These are phyloP conservation scores for Aspergillus pseudoterreus DNA, from an alignment of 2,329 filamentous ascomycete species.

Conservation along the genomic window DNA sequence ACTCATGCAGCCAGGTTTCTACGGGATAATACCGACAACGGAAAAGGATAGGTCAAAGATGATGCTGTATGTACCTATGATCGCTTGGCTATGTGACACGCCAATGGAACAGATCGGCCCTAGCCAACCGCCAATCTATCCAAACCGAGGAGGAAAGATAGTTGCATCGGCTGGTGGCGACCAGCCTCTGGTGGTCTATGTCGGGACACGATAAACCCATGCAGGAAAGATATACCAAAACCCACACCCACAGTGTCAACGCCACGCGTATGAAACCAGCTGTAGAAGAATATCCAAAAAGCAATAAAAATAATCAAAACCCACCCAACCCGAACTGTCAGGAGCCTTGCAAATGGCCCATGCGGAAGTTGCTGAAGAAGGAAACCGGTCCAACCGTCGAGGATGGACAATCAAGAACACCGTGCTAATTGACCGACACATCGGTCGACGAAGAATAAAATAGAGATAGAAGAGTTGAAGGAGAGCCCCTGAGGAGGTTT, in stretches of 20 bases:
- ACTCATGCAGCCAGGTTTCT: not conserved
- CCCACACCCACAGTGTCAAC: constrained; percentile 16
- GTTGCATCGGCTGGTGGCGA: constrained; percentile 4
- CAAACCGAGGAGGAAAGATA: no score
- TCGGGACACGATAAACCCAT: constrained; percentile 1
- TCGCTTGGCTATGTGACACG: constrained; percentile 16
- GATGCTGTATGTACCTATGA: constrained; percentile 18
- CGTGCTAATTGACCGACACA: constrained; percentile 23
- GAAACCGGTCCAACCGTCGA: not conserved
- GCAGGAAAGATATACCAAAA: constrained; percentile 2
- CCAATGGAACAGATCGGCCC: constrained; percentile 10
- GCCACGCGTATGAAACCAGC: constrained; percentile 22
- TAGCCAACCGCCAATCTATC: no score
- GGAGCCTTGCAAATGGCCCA: constrained; percentile 5
- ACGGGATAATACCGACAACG: no score
- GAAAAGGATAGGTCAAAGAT: constrained; percentile 9
- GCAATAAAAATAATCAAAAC: constrained; percentile 5
- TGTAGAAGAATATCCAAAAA: not conserved
- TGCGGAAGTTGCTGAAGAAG: constrained; percentile 14
- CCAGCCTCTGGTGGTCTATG: constrained; percentile 8
- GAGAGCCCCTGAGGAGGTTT: constrained; percentile 20
- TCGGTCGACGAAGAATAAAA: no score
- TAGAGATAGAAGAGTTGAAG: no score
- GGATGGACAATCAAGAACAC: constrained; percentile 20
- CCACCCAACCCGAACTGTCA: constrained; percentile 13